Evolutionary conservation across 163 green algal genomes (phyloP).

Genomic region (Coccomyxa subellipsoidea): DNA sequence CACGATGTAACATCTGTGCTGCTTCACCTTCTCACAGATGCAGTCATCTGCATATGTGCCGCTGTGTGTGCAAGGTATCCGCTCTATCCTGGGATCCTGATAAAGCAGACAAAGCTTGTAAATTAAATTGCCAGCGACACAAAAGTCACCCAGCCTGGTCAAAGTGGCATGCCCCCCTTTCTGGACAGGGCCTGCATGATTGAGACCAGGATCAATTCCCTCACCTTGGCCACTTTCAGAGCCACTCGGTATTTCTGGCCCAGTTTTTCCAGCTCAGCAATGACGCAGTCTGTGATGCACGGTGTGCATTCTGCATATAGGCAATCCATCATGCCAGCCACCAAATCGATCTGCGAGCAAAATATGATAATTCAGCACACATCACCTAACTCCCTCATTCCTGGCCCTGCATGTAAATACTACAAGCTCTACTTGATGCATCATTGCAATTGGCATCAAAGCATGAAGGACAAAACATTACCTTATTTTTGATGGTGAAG

Average conservation of each 20-base stretch:
- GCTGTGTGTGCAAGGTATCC: constrained; percentile 92
- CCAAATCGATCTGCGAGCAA: constrained; percentile 83
- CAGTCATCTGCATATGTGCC: constrained; percentile 99
- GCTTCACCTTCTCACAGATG: constrained; percentile 90
- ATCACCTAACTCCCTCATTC: too few species aligned
- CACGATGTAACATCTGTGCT: constrained; percentile 99
- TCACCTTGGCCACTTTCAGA: constrained; percentile 91
- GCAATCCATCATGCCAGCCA: constrained; percentile 98
- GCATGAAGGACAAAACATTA: constrained; percentile 32
- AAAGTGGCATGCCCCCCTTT: neutral
- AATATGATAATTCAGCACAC: too few species aligned
- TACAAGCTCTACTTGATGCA: neutral
- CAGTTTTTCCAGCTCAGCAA: constrained; percentile 99
- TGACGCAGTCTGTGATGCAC: constrained; percentile 97
- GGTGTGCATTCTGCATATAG: constrained; percentile 97
- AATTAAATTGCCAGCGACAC: neutral
- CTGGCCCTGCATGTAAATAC: neutral
- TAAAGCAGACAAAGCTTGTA: neutral
- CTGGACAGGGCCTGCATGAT: neutral
- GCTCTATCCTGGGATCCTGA: constrained; percentile 88
- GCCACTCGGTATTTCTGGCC: constrained; percentile 97
- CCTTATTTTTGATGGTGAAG: constrained; percentile 99
- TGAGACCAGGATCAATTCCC: neutral
- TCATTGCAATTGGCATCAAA: too few species aligned
- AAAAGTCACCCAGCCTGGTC: neutral